phyloP scores from a whole-genome alignment of 768 basidiomycete genomes.

The Serendipita indica region DNA sequence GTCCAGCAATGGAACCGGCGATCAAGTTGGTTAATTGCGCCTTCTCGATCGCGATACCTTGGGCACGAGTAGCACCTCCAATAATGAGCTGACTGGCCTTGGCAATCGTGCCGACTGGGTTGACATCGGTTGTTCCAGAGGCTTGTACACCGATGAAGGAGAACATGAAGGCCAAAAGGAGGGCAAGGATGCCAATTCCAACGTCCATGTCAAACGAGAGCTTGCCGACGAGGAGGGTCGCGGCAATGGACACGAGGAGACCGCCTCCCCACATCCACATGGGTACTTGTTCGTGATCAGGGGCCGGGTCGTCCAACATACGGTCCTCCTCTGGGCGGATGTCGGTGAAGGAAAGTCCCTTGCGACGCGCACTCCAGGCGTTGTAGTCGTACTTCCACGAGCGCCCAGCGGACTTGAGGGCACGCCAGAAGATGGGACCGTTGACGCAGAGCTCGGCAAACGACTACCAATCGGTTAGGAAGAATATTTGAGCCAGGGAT shows the following conservation, averaged over 20 bases:
- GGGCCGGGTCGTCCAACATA: slow-evolving; percentile 38
- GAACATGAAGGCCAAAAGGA: slow-evolving; percentile 48
- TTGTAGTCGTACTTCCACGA: neutral
- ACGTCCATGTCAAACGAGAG: neutral
- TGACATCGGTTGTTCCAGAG: slow-evolving; percentile 43
- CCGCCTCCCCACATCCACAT: slow-evolving; percentile 39
- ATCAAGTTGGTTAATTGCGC: slow-evolving; percentile 36
- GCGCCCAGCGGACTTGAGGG: neutral
- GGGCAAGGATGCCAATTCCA: slow-evolving; percentile 40
- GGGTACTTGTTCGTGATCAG: slow-evolving; percentile 40
- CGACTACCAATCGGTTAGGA: slow-evolving; percentile 18
- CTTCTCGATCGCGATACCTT: slow-evolving; percentile 21
- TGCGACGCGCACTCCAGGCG: neutral
- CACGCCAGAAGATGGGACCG: neutral
- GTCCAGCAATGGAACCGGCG: slow-evolving; percentile 39
- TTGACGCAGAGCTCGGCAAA: slow-evolving; percentile 32
- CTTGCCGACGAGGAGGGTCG: slow-evolving; percentile 21
- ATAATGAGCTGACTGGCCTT: slow-evolving; percentile 47
- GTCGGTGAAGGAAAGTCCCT: neutral
- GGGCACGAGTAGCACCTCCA: slow-evolving; percentile 41
- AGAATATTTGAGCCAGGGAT: neutral
- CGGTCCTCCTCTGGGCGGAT: slow-evolving; percentile 17
- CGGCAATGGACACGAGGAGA: slow-evolving; percentile 31
- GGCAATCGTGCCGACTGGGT: slow-evolving; percentile 44
- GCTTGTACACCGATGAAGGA: slow-evolving; percentile 54